These are phyloP conservation scores for Citrullus colocynthis DNA, from an alignment of 306 rosid species.

Conservation along the genomic window DNA sequence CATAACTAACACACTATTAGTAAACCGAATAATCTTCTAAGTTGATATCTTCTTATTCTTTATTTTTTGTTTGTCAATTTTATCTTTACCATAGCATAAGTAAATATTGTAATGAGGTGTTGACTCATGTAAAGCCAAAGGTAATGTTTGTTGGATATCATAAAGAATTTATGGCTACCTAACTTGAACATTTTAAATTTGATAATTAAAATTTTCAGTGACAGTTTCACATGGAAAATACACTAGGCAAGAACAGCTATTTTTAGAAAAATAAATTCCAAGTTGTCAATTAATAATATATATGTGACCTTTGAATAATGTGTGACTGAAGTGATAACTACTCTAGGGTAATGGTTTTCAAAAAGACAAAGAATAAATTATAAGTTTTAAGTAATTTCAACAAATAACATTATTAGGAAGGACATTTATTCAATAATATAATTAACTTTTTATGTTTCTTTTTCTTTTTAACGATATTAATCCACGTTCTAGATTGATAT, in stretches of 20 bases:
- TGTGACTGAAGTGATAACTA: background rate
- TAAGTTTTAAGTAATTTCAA: background rate
- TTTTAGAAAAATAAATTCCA: background rate
- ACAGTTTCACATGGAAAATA: background rate
- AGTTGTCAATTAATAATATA: background rate
- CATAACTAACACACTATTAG: no score
- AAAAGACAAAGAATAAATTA: background rate
- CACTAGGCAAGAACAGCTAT: background rate
- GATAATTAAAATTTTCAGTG: background rate
- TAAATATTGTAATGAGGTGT: no score
- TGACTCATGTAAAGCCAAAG: no score
- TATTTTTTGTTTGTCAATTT: no score
- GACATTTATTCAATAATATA: background rate
- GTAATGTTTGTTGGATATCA: no score
- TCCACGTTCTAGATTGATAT: background rate
- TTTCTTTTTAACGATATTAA: background rate
- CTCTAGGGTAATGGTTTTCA: background rate
- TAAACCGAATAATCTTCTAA: no score
- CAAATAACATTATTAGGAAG: background rate
- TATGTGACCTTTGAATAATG: background rate
- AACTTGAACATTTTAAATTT: background rate
- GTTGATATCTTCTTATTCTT: no score
- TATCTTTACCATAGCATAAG: no score
- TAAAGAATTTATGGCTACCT: no score
- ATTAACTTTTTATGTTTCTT: background rate